A percentile compares a stretch with the other conserved stretches of the same genome.
Evolutionary conservation across 2,329 filamentous ascomycete genomes (phyloP).

Genomic region (Orbilia javanica): DNA sequence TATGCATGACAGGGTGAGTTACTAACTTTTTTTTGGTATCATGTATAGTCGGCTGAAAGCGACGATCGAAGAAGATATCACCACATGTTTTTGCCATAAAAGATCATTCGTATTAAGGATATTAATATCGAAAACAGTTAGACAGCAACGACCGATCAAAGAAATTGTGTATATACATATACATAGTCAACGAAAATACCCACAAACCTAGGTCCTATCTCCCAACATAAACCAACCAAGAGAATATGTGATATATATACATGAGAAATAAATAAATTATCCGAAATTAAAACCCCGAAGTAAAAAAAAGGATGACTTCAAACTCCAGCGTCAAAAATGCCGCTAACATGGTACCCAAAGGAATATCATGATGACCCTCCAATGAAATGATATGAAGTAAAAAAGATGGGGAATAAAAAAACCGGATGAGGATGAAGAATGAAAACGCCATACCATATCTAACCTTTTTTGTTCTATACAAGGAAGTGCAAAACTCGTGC

Average conservation of each 20-base stretch:
- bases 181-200: not conserved
- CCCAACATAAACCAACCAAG: not conserved
- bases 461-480: conserved; percentile 8
- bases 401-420: not conserved
- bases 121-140: not conserved
- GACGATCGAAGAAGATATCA: not conserved
- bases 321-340: conserved; percentile 4
- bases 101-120: not conserved
- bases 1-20: too few relatives aligned
- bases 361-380: conserved; percentile 36
- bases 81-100: not conserved
- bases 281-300: conserved; percentile 8
- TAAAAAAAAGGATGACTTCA: conserved; percentile 2
- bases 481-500: conserved; percentile 20
- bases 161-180: not conserved
- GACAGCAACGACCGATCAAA: not conserved
- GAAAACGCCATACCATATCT: conserved; percentile 38
- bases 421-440: not conserved
- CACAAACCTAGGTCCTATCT: not conserved
- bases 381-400: conserved; percentile 18
- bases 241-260: conserved; percentile 6
- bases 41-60: too few relatives aligned
- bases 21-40: not conserved
- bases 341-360: conserved; percentile 18
- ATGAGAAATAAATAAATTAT: not conserved